These are phyloP conservation scores for Daldinia decipiens DNA, from an alignment of 495 filamentous ascomycete genomes.

Conservation along the genomic window DNA sequence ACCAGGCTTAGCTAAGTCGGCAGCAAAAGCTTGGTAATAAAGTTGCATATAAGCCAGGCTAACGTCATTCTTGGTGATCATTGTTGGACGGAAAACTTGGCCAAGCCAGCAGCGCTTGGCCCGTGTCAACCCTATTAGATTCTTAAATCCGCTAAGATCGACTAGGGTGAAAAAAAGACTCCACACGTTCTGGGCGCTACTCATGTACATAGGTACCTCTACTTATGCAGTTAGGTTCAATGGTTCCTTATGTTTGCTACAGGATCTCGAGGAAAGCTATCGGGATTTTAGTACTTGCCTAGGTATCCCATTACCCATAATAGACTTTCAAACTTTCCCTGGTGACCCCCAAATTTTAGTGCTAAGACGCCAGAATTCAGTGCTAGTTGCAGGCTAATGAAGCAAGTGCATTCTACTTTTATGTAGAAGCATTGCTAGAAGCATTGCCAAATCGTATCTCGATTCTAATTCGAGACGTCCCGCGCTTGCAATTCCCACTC, in stretches of 20 bases:
- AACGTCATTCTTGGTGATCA: conserved; percentile 30
- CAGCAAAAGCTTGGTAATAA: conserved; percentile 38
- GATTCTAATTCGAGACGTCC: conserved; percentile 32
- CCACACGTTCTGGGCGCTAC: conserved; percentile 14
- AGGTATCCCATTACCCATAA: conserved; percentile 8
- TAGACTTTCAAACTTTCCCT: conserved; percentile 2
- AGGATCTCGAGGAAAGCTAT: conserved; percentile 10
- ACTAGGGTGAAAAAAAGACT: conserved; percentile 4
- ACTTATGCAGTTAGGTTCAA: conserved; percentile 1
- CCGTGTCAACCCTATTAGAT: conserved; percentile 27
- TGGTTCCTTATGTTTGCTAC: conserved; percentile 2
- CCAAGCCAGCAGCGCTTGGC: conserved; percentile 12
- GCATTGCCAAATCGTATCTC: conserved; percentile 45
- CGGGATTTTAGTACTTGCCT: conserved; percentile 22
- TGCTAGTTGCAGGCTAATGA: conserved; percentile 11
- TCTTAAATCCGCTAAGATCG: conserved; percentile 36
- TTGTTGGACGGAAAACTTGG: conserved; percentile 29
- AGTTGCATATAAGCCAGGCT: conserved; percentile 31
- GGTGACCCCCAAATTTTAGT: conserved; percentile 29
- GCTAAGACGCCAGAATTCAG: conserved; percentile 15
- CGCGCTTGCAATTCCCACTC: conserved; percentile 30
- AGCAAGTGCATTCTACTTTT: neutral
- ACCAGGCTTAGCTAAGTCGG: conserved; percentile 34
- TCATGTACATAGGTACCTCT: conserved; percentile 8
- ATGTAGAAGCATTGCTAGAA: conserved; percentile 30